A percentile compares a stretch with the other conserved stretches of the same genome.
Evolutionary conservation across 805 yeast species (phyloP).

Genomic region (Candida awuae): DNA sequence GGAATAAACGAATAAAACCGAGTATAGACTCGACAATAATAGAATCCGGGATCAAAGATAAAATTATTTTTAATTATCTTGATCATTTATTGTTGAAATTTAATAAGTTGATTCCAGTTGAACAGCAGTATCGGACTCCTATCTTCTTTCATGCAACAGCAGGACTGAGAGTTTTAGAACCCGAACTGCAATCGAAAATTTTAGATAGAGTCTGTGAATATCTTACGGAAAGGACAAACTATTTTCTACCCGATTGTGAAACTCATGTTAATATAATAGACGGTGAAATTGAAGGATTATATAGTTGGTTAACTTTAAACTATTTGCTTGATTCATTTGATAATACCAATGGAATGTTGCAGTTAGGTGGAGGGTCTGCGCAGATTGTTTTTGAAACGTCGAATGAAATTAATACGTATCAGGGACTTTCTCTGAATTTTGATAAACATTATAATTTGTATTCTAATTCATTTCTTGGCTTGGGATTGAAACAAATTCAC

Average conservation of each 20-base stretch:
- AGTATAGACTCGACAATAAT: slow-evolving; percentile 58
- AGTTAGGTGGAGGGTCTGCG: slow-evolving; percentile 60
- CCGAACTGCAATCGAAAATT: slow-evolving; percentile 37
- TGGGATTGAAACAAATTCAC: slow-evolving; percentile 53
- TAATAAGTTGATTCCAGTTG: slow-evolving; percentile 45
- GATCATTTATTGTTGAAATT: slow-evolving; percentile 41
- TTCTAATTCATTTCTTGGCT: slow-evolving; percentile 51
- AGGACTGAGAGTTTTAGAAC: slow-evolving; percentile 53
- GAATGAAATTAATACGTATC: slow-evolving; percentile 34
- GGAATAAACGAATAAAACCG: slow-evolving; percentile 48
- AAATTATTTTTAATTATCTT: slow-evolving; percentile 46
- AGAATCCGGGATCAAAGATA: slow-evolving; percentile 39
- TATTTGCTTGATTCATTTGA: slow-evolving; percentile 36
- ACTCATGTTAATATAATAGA: slow-evolving; percentile 52
- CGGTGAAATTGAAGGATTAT: slow-evolving; percentile 60
- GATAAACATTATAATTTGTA: slow-evolving; percentile 37
- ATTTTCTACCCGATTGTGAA: slow-evolving; percentile 53
- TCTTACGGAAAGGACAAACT: slow-evolving; percentile 37
- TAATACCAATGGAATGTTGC: slow-evolving; percentile 48
- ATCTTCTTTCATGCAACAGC: slow-evolving; percentile 64
- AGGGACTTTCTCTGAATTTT: slow-evolving; percentile 39
- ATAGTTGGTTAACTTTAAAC: slow-evolving; percentile 61
- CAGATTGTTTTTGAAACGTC: slow-evolving; percentile 58
- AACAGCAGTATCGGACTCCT: slow-evolving; percentile 57
- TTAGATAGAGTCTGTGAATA: slow-evolving; percentile 43